phyloP scores from a whole-genome alignment of 176 grass and related monocot species.

The Triticum monococcum region DNA sequence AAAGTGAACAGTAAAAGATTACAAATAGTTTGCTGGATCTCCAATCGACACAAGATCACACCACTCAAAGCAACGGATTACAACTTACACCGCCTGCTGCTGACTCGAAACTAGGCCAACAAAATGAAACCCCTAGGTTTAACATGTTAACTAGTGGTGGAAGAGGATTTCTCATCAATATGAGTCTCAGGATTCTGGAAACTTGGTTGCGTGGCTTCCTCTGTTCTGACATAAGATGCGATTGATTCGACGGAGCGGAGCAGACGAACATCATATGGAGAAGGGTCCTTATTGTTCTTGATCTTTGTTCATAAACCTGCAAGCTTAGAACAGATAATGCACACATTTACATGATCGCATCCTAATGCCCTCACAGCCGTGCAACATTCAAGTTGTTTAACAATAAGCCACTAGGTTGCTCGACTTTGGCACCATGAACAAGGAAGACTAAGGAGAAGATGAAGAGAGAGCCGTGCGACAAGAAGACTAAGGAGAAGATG shows the following conservation, averaged over 20 bases:
- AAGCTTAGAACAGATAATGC: conserved; percentile 1
- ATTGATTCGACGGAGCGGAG: no score
- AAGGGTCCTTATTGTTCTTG: no score
- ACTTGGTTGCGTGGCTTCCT: background rate
- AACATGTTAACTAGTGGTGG: background rate
- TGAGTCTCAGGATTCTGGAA: background rate
- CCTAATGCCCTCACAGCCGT: background rate
- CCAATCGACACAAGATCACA: background rate
- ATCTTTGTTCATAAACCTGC: no score
- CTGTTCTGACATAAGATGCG: no score
- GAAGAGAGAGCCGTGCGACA: no score
- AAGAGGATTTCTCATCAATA: background rate
- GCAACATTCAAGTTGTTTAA: background rate
- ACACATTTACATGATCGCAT: background rate
- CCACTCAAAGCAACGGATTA: background rate
- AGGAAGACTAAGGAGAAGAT: no score
- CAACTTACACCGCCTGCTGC: no score
- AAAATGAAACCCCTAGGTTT: background rate
- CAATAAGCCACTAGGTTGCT: no score
- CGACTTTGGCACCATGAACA: no score
- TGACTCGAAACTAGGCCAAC: background rate
- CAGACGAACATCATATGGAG: no score
- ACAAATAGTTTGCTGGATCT: background rate
- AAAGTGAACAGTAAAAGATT: background rate
- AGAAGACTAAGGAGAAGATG: no score